These are phyloP conservation scores for Haplographium delicatum DNA, from an alignment of 495 filamentous ascomycete genomes.

Conservation along the genomic window DNA sequence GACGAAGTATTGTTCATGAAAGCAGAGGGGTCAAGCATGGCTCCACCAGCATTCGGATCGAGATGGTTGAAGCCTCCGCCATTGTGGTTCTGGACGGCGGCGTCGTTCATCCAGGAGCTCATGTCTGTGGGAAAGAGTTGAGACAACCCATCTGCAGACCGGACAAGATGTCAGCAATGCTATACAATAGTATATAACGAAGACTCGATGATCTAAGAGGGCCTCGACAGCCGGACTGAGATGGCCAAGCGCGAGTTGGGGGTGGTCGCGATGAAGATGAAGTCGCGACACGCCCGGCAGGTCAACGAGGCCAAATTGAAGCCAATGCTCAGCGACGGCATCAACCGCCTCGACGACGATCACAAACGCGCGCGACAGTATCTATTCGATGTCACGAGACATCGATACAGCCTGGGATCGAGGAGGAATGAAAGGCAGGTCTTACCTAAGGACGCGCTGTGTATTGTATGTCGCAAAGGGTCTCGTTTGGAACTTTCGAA, in stretches of 20 bases:
- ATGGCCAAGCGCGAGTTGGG: conserved; percentile 21
- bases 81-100: conserved; percentile 66
- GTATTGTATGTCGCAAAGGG: conserved; percentile 12
- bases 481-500: background rate
- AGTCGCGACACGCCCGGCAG: conserved; percentile 24
- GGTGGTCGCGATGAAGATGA: conserved; percentile 24
- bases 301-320: conserved; percentile 6
- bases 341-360: conserved; percentile 8
- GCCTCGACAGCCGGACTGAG: conserved; percentile 14
- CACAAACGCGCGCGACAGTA: conserved; percentile 5
- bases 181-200: conserved; percentile 22
- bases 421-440: conserved; percentile 21
- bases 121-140: conserved; percentile 54
- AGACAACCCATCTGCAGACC: conserved; percentile 50
- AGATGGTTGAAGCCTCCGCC: conserved; percentile 69
- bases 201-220: conserved; percentile 25
- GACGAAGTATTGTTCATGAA: conserved; percentile 44
- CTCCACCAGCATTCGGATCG: conserved; percentile 45
- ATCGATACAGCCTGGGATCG: conserved; percentile 10
- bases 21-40: conserved; percentile 50
- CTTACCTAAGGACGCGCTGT: conserved; percentile 23
- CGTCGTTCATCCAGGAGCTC: conserved; percentile 81
- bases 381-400: conserved; percentile 26
- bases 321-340: conserved; percentile 19
- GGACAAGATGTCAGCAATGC: conserved; percentile 44